These are phyloP conservation scores for Apophysomyces elegans DNA, from an alignment of 371 early-diverging fungal genomes.

Conservation along the genomic window DNA sequence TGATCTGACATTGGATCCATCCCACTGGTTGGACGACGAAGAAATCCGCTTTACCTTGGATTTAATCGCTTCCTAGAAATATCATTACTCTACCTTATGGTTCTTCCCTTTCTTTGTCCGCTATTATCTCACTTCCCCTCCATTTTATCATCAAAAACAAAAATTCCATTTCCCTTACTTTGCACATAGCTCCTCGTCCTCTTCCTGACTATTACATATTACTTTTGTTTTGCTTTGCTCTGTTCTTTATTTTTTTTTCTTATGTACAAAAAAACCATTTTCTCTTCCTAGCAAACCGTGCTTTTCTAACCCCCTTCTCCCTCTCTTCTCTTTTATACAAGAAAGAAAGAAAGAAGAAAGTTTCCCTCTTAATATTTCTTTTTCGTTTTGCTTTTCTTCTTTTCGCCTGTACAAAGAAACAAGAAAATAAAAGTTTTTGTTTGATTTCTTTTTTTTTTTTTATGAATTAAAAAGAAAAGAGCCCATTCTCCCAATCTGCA, in stretches of 20 bases:
- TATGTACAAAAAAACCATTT: slow-evolving; percentile 4
- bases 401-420: slow-evolving; percentile 12
- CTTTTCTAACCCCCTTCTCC: no score
- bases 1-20: slow-evolving; percentile 13
- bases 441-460: no score
- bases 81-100: no score
- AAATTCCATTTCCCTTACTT: background rate
- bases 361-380: slow-evolving; percentile 5
- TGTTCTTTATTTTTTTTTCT: slow-evolving; percentile 8
- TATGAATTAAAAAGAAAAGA: no score
- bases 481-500: no score
- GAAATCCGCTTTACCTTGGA: slow-evolving; percentile 30
- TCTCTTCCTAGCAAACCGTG: background rate
- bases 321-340: no score
- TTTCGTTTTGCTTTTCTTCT: background rate
- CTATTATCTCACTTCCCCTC: background rate
- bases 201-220: background rate
- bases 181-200: slow-evolving; percentile 9
- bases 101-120: no score
- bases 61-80: slow-evolving; percentile 24
- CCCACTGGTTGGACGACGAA: slow-evolving; percentile 25
- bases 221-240: background rate
- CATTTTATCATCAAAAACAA: slow-evolving; percentile 4
- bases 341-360: no score
- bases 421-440: background rate